Percentiles rank a stretch among this genome's conserved stretches.
Conservation (phyloP, 106 monocot species). For the Hemerocallis citrina region DNA sequence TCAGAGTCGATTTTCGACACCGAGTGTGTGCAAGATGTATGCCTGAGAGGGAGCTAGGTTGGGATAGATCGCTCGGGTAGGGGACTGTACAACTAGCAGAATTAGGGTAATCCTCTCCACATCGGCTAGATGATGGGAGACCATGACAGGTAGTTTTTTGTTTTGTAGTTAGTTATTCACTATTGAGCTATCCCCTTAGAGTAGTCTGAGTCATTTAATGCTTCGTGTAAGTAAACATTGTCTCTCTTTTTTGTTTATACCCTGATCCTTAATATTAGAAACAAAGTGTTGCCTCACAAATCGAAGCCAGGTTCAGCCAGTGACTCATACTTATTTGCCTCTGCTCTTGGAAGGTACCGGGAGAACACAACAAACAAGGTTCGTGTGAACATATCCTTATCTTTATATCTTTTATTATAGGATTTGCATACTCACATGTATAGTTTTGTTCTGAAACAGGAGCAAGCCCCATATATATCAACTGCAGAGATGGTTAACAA, state of each 20-base stretch:
- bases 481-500: constrained; percentile 69
- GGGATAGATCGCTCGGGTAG: too few species aligned
- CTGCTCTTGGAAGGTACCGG: constrained; percentile 7
- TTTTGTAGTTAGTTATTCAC: not conserved
- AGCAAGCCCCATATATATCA: constrained; percentile 32
- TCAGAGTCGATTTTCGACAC: too few species aligned
- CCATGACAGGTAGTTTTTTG: constrained; percentile 41
- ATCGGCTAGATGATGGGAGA: constrained; percentile 58
- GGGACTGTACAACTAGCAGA: too few species aligned
- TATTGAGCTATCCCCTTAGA: too few species aligned
- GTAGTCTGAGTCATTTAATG: not conserved
- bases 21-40: too few species aligned
- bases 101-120: too few species aligned
- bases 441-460: constrained; percentile 23
- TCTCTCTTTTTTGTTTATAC: not conserved
- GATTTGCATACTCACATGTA: not conserved
- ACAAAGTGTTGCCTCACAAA: constrained; percentile 55
- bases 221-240: not conserved
- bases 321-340: constrained; percentile 20
- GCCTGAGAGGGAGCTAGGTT: too few species aligned
- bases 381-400: not conserved
- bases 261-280: constrained; percentile 76
- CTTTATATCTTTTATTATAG: not conserved
- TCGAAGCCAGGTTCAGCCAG: constrained; percentile 38
- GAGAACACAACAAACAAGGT: constrained; percentile 26